A percentile compares a stretch with the other conserved stretches of the same genome.
phyloP scores from a whole-genome alignment of 805 yeast genomes.

The Torulaspora microellipsoides region DNA sequence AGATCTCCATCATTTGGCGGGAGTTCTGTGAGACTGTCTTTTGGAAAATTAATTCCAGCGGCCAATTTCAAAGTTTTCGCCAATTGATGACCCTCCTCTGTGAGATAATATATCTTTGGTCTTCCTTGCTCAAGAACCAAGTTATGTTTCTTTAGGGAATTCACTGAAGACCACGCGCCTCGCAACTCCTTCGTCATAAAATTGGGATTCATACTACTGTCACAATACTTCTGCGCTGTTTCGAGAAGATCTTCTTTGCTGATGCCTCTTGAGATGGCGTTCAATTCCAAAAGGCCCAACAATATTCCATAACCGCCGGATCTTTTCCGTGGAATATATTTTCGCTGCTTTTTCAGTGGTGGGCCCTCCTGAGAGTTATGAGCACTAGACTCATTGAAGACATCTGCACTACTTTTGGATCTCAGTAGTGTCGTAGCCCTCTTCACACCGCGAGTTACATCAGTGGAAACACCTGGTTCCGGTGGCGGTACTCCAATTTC shows the following conservation, averaged over 20 bases:
- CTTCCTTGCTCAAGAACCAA: constrained; percentile 52
- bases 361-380: constrained; percentile 14
- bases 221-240: constrained; percentile 52
- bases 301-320: constrained; percentile 86
- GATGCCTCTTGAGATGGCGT: constrained; percentile 48
- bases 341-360: constrained; percentile 27
- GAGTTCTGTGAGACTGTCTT: constrained; percentile 4
- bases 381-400: not conserved
- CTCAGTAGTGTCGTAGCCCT: constrained; percentile 20
- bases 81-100: constrained; percentile 62
- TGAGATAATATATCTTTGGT: constrained; percentile 57
- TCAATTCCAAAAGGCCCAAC: constrained; percentile 50
- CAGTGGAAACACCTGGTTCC: constrained; percentile 20
- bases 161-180: constrained; percentile 72
- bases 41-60: constrained; percentile 36
- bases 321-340: constrained; percentile 66
- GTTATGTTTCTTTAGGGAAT: constrained; percentile 56
- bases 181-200: constrained; percentile 59
- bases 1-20: constrained; percentile 5
- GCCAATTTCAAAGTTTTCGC: constrained; percentile 53
- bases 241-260: constrained; percentile 55
- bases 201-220: constrained; percentile 53
- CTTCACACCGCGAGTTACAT: constrained; percentile 10
- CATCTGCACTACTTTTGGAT: not conserved
- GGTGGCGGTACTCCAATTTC: constrained; percentile 49